These are phyloP conservation scores for Trypanosoma cruzi DNA, from an alignment of 208 protist species.

Conservation along the genomic window DNA sequence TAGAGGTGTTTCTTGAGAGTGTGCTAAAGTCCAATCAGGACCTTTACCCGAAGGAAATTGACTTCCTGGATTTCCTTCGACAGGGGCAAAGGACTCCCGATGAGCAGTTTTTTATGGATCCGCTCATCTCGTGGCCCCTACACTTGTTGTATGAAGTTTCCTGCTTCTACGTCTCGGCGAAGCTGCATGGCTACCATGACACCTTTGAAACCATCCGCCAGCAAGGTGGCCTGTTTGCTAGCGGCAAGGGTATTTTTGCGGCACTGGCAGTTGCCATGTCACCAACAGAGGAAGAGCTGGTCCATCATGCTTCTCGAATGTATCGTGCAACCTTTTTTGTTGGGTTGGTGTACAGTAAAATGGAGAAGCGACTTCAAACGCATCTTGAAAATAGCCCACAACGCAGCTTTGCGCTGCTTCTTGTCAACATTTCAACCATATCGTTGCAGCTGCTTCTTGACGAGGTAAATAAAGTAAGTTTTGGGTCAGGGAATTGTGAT, in stretches of 20 bases:
- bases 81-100: conserved; percentile 8
- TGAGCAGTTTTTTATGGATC: conserved; percentile 64
- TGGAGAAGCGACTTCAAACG: conserved; percentile 33
- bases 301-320: conserved; percentile 50
- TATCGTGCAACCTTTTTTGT: conserved; percentile 68
- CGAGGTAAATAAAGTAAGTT: conserved; percentile 53
- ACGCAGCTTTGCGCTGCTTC: conserved; percentile 52
- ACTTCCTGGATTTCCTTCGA: conserved; percentile 24
- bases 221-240: conserved; percentile 45
- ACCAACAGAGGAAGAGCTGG: conserved; percentile 40
- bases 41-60: conserved; percentile 15
- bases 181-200: conserved; percentile 40
- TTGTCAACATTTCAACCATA: conserved; percentile 75
- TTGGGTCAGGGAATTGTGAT: not conserved
- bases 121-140: conserved; percentile 68
- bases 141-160: conserved; percentile 69
- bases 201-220: conserved; percentile 37
- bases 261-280: conserved; percentile 77
- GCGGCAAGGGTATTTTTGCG: conserved; percentile 72
- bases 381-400: conserved; percentile 31
- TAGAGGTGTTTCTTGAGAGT: conserved; percentile 41
- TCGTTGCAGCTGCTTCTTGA: conserved; percentile 59
- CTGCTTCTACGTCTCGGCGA: conserved; percentile 70
- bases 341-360: conserved; percentile 46
- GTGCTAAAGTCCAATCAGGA: conserved; percentile 7